Evolutionary conservation across 331 rosid genomes (phyloP), one percentile per base, ranked within the genome.

Genomic region (Quercus lobata): DNA sequence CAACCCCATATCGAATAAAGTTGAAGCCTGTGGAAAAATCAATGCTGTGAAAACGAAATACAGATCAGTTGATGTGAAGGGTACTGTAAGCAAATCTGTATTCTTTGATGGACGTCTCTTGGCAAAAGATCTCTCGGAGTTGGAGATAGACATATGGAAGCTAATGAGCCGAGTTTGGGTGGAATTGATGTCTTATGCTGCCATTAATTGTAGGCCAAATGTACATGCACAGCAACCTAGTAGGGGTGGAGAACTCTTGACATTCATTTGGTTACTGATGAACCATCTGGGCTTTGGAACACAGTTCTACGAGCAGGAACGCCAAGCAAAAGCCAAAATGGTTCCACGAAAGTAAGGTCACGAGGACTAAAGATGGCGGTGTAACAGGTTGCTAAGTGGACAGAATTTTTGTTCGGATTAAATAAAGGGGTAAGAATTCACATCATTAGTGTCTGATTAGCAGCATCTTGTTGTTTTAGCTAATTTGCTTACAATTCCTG

Each of bases 161-260:
- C 69, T 83, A 25, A 78, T 83, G 77, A 83, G 80, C 76, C 49
- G 66, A 37, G 83, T 83, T 24, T 83, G 86, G 86, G 60, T 83
- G 25, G 86, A 83, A 53, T 56, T 83, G 27, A 17, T 83, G 79
- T 68, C 79, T 1, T 83, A 73, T 22, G 86, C 83, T 11, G 68
- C 86, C 66, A 12, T 49, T 49, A 83, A 78, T 57, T 73, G 86
- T 19, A 57, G 72, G 19, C 76, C 86, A 19, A 55, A 65, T 78
- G 85, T 78, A 3, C 85, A 82, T 68, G 76, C 86, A 7, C 75
- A 82, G 68, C 86, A 83, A 52, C 79, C 61, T 21, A 73, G 80
- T 34, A 73, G 78, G 16, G 86, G 86, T 69, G 86, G 83, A 6
- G 82, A 83, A 29, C 83, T 78, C 5, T n/a, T 83, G 35, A 83